Evolutionary conservation across 306 rosid species (phyloP).

Genomic region (Medicago truncatula): MtrunA17r5.0-ANR NC_053049.1:33978001-33978500

Average conservation of each 20-base stretch:
- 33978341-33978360: neutral
- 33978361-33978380: neutral
- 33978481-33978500: neutral
- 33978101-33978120: neutral
- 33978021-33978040: neutral
- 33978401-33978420: neutral
- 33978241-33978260: neutral
- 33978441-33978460: too few relatives aligned
- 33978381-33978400: neutral
- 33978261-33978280: neutral
- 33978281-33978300: neutral
- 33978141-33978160: neutral
- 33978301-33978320: neutral
- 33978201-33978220: neutral
- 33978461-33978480: too few relatives aligned
- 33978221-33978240: neutral
- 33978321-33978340: neutral
- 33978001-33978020: neutral
- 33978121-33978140: neutral
- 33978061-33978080: neutral
- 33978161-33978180: neutral
- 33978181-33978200: neutral
- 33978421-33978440: neutral
- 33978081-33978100: neutral
- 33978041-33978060: neutral